Conservation (phyloP, 208 protist genomes). For the Trypanosoma avium region DNA sequence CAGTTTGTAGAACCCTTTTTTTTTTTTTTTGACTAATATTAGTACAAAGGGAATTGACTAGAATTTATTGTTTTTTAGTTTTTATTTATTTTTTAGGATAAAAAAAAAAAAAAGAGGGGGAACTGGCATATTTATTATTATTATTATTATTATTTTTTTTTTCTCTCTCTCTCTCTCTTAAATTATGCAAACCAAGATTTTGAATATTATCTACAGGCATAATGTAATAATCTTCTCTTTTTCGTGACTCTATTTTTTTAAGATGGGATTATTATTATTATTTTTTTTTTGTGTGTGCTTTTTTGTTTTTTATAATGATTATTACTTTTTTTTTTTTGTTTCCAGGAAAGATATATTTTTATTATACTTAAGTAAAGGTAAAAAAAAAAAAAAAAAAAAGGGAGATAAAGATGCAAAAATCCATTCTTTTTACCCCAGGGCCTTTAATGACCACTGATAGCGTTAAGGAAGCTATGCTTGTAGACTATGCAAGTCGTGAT, state of each 20-base stretch:
- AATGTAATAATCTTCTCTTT: too few relatives aligned
- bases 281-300: background rate
- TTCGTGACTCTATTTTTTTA: background rate
- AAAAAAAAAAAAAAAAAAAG: background rate
- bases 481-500: slow-evolving; percentile 84
- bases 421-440: slow-evolving; percentile 86
- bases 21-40: too few relatives aligned
- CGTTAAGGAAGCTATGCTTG: slow-evolving; percentile 79
- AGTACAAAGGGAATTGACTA: too few relatives aligned
- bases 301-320: slow-evolving; percentile 8
- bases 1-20: background rate
- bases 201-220: too few relatives aligned
- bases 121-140: slow-evolving; percentile 17
- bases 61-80: too few relatives aligned
- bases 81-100: slow-evolving; percentile 13
- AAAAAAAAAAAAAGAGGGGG: slow-evolving; percentile 12
- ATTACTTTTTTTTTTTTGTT: background rate
- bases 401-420: slow-evolving; percentile 25
- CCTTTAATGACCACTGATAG: slow-evolving; percentile 73
- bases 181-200: too few relatives aligned
- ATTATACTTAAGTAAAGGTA: background rate
- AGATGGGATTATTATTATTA: background rate
- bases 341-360: background rate
- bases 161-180: too few relatives aligned
- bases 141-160: slow-evolving; percentile 12